Evolutionary conservation across 2,329 filamentous ascomycete genomes (phyloP), one percentile per base, ranked within the genome.

Genomic region (Chrysosporium keratinophilum): DNA sequence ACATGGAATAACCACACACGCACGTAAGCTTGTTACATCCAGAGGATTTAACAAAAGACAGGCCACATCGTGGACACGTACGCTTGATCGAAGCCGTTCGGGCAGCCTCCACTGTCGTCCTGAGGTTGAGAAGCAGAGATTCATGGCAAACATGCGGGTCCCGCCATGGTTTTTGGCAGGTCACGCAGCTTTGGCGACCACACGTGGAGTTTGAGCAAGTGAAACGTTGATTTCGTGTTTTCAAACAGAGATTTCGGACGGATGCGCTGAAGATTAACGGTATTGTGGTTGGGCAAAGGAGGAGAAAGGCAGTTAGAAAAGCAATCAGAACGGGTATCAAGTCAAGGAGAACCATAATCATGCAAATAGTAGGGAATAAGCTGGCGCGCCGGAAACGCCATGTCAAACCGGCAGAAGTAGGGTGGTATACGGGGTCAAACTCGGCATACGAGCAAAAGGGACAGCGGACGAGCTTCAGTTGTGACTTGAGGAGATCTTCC

Each of bases 21-120:
- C 93, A 97, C 5, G 88, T 91, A 40, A 98, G 78, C 72, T 97
- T 97, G 75, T 98, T 98, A 78, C 93, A 98, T 63, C 93, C 93
- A 23, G 84, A 83, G 5, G 83, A 85, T 69, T 97, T 97, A 71
- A 98, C 87, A 67, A 97, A 97, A 14, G 84, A 87, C 9, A 90
- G 87, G 61, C 87, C 85, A 74, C 93, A 98, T 46, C 85, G 81
- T 7, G 93, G 93, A 67, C 93, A 98, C 9, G 93, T 91, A 49
- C 93, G 86, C 72, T 97, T 98, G 67, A 97, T 83, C 20, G 91
- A 91, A 65, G 90, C 83, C 58, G 90, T 95, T 75, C 94, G 93
- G 53, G 90, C 91, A 61, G 89, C 85, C 71, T 97, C 93, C 59
- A 97, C 84, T 60, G 91, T 87, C 1, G 88, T 89, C 51, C 91